These are phyloP conservation scores for Medicago arabica DNA, from an alignment of 306 rosid species.

Conservation along the genomic window DNA sequence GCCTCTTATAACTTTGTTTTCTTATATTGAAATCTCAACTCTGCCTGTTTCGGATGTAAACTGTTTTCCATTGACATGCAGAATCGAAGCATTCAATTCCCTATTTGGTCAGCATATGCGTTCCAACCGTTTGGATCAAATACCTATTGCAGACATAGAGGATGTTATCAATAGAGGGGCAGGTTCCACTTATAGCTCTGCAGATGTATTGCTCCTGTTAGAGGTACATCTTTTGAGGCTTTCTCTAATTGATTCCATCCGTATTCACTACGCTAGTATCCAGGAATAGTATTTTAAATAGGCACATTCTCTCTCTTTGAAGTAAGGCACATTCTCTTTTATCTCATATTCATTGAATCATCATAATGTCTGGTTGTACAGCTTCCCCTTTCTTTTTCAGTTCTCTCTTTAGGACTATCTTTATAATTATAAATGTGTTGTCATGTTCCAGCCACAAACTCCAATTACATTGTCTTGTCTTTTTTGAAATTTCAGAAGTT, in stretches of 20 bases:
- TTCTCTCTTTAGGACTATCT: not conserved
- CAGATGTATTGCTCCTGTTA: constrained; percentile 68
- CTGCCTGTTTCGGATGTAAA: constrained; percentile 28
- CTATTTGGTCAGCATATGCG: constrained; percentile 87
- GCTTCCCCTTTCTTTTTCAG: too few relatives aligned
- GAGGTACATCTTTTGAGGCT: constrained; percentile 58
- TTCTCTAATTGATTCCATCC: not conserved
- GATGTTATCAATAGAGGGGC: constrained; percentile 61
- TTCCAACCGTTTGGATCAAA: constrained; percentile 64
- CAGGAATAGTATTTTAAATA: not conserved
- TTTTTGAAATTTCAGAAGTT: constrained; percentile 65
- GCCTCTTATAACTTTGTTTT: constrained; percentile 14
- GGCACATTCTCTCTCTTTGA: not conserved
- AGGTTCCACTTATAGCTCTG: constrained; percentile 53
- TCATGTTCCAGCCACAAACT: constrained; percentile 2
- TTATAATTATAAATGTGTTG: not conserved
- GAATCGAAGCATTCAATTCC: constrained; percentile 79
- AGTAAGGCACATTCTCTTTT: too few relatives aligned
- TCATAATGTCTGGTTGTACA: not conserved
- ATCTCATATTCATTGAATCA: too few relatives aligned
- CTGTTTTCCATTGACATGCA: constrained; percentile 42
- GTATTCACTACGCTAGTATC: not conserved
- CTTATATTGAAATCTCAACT: not conserved
- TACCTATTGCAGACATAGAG: constrained; percentile 74
- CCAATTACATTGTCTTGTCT: constrained; percentile 2